Evolutionary conservation across 805 yeast species (phyloP).

Genomic region (Allodekkera sacchari): DNA sequence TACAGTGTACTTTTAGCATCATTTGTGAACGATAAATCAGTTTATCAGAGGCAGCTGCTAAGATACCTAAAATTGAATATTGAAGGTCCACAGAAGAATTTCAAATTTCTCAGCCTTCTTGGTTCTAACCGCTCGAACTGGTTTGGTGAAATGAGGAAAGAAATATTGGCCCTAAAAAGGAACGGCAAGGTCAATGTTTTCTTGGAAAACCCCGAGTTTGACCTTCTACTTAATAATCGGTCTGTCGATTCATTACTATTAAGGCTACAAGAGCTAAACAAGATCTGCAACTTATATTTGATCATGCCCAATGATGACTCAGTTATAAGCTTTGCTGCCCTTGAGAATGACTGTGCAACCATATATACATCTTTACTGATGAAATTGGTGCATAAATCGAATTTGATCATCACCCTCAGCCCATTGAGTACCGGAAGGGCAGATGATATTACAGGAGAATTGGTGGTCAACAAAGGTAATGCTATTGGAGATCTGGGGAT

Average conservation of each 20-base stretch:
- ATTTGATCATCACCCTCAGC: conserved; percentile 44
- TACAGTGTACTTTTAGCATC: conserved; percentile 31
- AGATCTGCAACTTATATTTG: conserved; percentile 16
- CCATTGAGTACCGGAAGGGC: conserved; percentile 80
- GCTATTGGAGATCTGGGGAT: conserved; percentile 18
- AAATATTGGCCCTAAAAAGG: conserved; percentile 15
- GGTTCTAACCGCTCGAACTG: conserved; percentile 20
- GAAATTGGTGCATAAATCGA: conserved; percentile 41
- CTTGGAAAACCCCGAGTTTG: conserved; percentile 22
- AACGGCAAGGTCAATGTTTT: conserved; percentile 12
- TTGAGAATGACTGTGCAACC: conserved; percentile 14
- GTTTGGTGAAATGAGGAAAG: conserved; percentile 11
- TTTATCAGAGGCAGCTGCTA: conserved; percentile 25
- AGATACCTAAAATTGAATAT: conserved; percentile 28
- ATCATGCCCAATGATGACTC: conserved; percentile 14
- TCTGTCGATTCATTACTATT: conserved; percentile 9
- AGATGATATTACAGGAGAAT: conserved; percentile 68
- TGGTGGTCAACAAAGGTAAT: conserved; percentile 50
- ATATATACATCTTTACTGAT: conserved; percentile 39
- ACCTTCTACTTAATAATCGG: conserved; percentile 11
- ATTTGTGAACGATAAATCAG: conserved; percentile 13
- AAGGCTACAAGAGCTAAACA: conserved; percentile 12
- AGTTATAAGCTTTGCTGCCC: conserved; percentile 13
- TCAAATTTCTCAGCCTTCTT: conserved; percentile 34
- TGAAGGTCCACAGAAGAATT: conserved; percentile 10